Evolutionary conservation across 169 alveolate species (phyloP).

Genomic region (Plasmodium vinckei): DNA sequence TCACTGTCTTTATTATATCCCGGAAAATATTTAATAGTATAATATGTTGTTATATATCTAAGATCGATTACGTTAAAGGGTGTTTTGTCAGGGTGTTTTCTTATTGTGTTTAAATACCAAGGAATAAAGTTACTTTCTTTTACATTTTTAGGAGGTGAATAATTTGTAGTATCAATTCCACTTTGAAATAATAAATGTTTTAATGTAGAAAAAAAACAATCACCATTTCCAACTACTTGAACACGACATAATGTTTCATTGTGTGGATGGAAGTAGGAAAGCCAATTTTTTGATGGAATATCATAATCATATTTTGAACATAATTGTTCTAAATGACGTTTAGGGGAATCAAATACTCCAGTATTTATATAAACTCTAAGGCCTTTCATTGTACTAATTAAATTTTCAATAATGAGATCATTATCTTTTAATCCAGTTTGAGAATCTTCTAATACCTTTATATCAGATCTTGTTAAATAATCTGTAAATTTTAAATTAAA

Average conservation of each 20-base stretch:
- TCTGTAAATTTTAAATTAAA: conserved; percentile 7
- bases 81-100: background rate
- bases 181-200: conserved; percentile 26
- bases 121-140: conserved; percentile 21
- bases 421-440: background rate
- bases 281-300: conserved; percentile 52
- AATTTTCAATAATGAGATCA: background rate
- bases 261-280: conserved; percentile 25
- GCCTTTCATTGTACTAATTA: background rate
- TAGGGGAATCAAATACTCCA: background rate
- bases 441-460: background rate
- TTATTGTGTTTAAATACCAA: conserved; percentile 36
- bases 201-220: conserved; percentile 33
- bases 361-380: background rate
- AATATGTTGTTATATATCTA: conserved; percentile 43
- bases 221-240: conserved; percentile 36
- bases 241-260: conserved; percentile 70
- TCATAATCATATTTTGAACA: conserved; percentile 24
- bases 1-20: conserved; percentile 17
- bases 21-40: conserved; percentile 39
- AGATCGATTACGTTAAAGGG: conserved; percentile 19
- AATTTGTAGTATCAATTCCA: conserved; percentile 6
- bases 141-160: background rate
- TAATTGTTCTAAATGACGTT: conserved; percentile 14
- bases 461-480: background rate